Evolutionary conservation across 768 basidiomycete genomes (phyloP), one percentile per base, ranked within the genome.

Genomic region (Termitomyces sp.): DNA sequence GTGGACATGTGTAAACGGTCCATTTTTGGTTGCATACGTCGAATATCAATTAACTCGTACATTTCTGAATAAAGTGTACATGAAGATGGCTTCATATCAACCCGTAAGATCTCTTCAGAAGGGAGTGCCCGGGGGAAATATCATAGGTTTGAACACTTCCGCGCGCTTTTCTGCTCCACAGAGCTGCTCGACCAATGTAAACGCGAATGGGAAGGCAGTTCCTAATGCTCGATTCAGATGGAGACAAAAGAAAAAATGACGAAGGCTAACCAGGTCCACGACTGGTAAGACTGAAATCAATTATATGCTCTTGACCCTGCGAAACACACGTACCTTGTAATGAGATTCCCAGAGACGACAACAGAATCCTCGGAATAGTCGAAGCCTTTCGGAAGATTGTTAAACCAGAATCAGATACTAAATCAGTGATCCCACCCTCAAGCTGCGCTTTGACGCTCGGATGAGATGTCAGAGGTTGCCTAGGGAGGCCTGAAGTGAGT

Each of bases 321-420:
- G 12, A 40, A 40, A 29, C 0, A 27, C 4, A 23, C 73, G 32
- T 54, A 88, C 90, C 89, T 92, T n/a, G 90, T 92, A 11, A 93
- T 77, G 5, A 93, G 75, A 51, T 82, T 85, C 0, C 79, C 82
- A 4, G 89, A 89, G 19, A 89, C 73, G 37, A 92, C 88, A 6
- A 92, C 90, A 2, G 85, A 64, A 4, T 87, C 83, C 58, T 92
- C 90, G 5, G 75, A 79, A 67, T 93, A 93, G 0, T 87, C 83
- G 59, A 87, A 93, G 10, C 73, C 91, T 91, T 11, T 29, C 10
- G 14, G 12, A 31, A 17, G 10, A 31, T 25, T 14, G 54, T n/a
- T 38, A 8, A 53, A 11, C 21, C 14, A 50, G 42, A 31, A 51
- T 14, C 11, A 23, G 1, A 27, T 9, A 14, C 23, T 44, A 53